Base-by-base conservation (phyloP, 371 early-diverging fungal species). In the Mucor indicus region DNA sequence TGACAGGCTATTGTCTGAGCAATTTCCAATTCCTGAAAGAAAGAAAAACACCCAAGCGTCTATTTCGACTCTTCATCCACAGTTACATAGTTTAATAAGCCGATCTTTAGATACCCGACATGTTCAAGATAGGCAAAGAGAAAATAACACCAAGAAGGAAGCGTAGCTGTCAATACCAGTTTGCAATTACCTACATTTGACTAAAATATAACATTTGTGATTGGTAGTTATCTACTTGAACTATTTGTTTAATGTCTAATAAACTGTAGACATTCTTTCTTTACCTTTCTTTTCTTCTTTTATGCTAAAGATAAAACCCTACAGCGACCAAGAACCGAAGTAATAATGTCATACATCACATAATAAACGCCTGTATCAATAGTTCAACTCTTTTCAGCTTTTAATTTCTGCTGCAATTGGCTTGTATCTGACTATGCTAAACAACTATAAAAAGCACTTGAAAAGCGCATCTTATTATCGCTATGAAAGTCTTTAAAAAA, bases 31-130 rank as follows among this genome's bases (percentile, higher is more conserved):
- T 15, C 47, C 51, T 20, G 19, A 23, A 24, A 48, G 57, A 42
- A 47, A 54, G 36, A 47, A 48, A 24, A 57, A 46, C 20, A 13
- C 47, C 2, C 33, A 46, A n/a, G 38, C 38, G 3, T 38, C 53
- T 11, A 33, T 53, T 27, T 38, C 44, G 0, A 10, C 48, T 15
- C 33, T 57, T 25, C 36, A 41, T 17, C 57, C 57, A 17, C 57
- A 62, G 20, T 36, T 57, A 15, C 53, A 62, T 2, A 53, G 53
- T 21, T 30, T 57, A 36, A 44, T 57, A 20, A 58, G 57, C 4
- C 52, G 53, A 53, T 57, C 62, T 11, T 36, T 62, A 13, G 58
- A 62, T 41, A 62, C 62, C n/a, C n/a, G n/a, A n/a, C n/a, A n/a
- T n/a, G n/a, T n/a, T n/a, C n/a, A n/a, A n/a, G n/a, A n/a, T n/a